Percentiles rank a stretch among this genome's conserved stretches.
Conservation (phyloP, 176 grass and related monocot species). For the Raddia guianensis region DNA sequence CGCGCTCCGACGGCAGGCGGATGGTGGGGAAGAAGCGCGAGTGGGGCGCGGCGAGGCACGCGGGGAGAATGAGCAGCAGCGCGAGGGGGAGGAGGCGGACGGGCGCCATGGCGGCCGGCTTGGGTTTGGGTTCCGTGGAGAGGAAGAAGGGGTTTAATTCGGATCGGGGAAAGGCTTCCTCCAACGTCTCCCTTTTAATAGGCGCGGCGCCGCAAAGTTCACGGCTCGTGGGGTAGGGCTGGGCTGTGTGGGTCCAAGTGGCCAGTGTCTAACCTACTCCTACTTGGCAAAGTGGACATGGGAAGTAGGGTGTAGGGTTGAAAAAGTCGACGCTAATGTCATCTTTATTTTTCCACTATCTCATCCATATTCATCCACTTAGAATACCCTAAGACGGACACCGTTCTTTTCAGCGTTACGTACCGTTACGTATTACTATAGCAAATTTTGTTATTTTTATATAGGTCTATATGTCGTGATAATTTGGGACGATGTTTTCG, state of each 20-base stretch:
- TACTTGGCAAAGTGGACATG: not conserved
- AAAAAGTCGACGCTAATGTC: too few species aligned
- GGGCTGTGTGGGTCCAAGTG: not conserved
- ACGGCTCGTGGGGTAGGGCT: not conserved
- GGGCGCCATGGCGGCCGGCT: conserved; percentile 29
- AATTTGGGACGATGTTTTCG: too few species aligned
- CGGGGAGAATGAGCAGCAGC: conserved; percentile 39
- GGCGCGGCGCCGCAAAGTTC: not conserved
- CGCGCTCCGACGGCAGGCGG: conserved; percentile 70
- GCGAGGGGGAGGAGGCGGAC: conserved; percentile 23
- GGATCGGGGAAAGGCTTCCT: not conserved
- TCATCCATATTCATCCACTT: too few species aligned
- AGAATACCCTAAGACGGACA: too few species aligned
- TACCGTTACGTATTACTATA: too few species aligned
- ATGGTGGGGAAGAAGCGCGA: conserved; percentile 45
- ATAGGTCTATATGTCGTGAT: too few species aligned
- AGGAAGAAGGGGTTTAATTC: not conserved
- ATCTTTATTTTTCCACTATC: too few species aligned
- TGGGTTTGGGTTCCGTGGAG: conserved; percentile 15
- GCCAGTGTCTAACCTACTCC: not conserved
- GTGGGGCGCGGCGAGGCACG: conserved; percentile 37
- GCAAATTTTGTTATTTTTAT: too few species aligned
- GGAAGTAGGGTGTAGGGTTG: too few species aligned
- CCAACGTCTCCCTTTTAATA: conserved; percentile 55
- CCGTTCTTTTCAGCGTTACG: too few species aligned